These are phyloP conservation scores for Ophiostoma fasciatum DNA, from an alignment of 2,329 filamentous ascomycete species.

Conservation along the genomic window DNA sequence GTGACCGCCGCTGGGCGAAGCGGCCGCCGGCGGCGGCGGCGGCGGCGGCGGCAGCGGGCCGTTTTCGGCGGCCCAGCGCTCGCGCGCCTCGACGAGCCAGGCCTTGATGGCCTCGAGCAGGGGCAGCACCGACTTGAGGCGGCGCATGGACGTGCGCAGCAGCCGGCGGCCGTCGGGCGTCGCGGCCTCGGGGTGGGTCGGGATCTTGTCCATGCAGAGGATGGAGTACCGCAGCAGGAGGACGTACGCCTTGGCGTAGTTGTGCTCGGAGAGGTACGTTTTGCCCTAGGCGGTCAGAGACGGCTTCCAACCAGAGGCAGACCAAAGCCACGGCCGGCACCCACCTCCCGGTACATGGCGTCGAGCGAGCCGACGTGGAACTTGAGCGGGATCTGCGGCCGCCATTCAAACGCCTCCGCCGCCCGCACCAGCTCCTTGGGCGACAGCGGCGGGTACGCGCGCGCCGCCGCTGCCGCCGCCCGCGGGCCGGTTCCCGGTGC, in stretches of 20 bases:
- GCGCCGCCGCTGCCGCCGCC: not conserved
- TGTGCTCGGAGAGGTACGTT: conserved; percentile 74
- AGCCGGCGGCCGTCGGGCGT: conserved; percentile 48
- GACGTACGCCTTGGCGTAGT: conserved; percentile 78
- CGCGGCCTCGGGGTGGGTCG: conserved; percentile 60
- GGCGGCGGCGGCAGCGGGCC: too few species aligned
- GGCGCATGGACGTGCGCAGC: conserved; percentile 36
- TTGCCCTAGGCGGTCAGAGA: conserved; percentile 41
- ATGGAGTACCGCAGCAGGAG: conserved; percentile 80
- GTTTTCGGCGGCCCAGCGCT: conserved; percentile 48
- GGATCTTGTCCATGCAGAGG: conserved; percentile 64
- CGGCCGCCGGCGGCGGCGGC: too few species aligned
- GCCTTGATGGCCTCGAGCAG: conserved; percentile 70
- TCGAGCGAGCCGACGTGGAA: conserved; percentile 73
- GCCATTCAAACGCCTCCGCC: conserved; percentile 71
- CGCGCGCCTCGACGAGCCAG: conserved; percentile 54
- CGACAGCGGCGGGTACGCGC: conserved; percentile 38
- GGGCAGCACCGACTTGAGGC: conserved; percentile 43
- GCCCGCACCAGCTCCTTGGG: conserved; percentile 63
- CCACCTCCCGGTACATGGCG: conserved; percentile 65
- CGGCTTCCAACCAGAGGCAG: not conserved
- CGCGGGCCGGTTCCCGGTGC: too few species aligned
- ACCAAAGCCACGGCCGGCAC: not conserved
- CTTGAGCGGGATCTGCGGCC: conserved; percentile 58
- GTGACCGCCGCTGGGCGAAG: too few species aligned